Evolutionary conservation across 2,329 filamentous ascomycete genomes (phyloP), one percentile per base, ranked within the genome.

Genomic region (Thielaviopsis ethacetica): DNA sequence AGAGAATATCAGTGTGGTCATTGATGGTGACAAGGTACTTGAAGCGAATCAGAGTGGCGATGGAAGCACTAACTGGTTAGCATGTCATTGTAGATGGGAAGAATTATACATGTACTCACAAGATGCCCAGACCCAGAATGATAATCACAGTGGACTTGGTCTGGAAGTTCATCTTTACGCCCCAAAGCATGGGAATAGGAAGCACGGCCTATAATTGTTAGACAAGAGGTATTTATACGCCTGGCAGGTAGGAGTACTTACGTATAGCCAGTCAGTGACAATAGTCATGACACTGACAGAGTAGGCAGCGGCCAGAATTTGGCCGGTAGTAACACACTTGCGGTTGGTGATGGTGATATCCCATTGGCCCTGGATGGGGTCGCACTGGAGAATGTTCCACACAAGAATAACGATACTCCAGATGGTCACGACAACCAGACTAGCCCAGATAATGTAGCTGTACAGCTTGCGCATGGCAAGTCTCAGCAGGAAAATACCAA

Each of bases 151-250:
- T 79, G n/a, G 68, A 65, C 66, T 79, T 79, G 52, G 76, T 72
- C 62, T 77, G 76, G 24, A 65, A 68, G 1, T 72, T 75, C 76
- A 79, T 79, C 63, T 76, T 76, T 50, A 77, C 76, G 5, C 69
- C 71, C 77, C 76, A 79, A 15, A 79, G 69, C 74, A 79, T 78
- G 1, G 76, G 75, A 34, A 79, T 74, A 1, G 77, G 77, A 1
- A 79, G 63, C 38, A 79, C 69, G 7, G 77, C 77, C 69, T 74
- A 24, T 38, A 34, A 26, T 44, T 50, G 22, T 22, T 47, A 50
- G 21, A 12, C 9, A 15, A 26, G 38, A 17, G 15, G 21, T 4
- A 51, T n/a, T n/a, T n/a, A n/a, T 24, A 17, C n/a, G 22, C 13
- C 10, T 24, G 27, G 21, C 21, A 22, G 12, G 2, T 7, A 19